A percentile compares a stretch with the other conserved stretches of the same genome.
Evolutionary conservation across 2,329 filamentous ascomycete genomes (phyloP).

Genomic region (Beauveria caledonica): DNA sequence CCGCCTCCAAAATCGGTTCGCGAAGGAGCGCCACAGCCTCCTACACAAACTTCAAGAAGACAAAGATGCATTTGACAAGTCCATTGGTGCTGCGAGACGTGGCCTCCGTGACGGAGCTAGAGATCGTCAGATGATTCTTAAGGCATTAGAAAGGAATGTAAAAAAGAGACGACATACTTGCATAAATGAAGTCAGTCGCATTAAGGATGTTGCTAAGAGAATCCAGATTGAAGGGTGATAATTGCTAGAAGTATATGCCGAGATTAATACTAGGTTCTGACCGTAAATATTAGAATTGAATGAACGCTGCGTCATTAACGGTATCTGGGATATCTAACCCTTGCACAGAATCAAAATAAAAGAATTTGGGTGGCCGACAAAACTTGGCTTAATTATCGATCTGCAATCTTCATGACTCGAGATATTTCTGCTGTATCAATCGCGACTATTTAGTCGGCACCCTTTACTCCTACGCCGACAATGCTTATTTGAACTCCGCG

Average conservation of each 20-base stretch:
- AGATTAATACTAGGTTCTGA: too few species aligned
- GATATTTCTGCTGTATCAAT: too few species aligned
- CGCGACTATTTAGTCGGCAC: neutral
- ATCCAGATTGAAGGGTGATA: neutral
- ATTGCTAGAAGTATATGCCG: neutral
- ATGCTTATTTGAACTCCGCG: neutral
- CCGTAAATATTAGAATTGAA: too few species aligned
- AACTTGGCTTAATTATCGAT: too few species aligned
- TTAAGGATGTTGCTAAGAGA: neutral
- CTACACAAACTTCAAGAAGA: neutral
- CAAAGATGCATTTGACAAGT: neutral
- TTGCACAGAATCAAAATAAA: too few species aligned
- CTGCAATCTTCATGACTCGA: neutral
- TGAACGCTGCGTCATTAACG: too few species aligned
- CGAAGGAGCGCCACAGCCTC: neutral
- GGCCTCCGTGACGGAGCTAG: neutral
- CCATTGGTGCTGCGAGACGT: neutral
- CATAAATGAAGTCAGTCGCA: neutral
- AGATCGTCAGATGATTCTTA: slow-evolving; percentile 1
- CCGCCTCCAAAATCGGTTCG: neutral
- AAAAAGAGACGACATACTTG: neutral
- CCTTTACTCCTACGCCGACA: neutral
- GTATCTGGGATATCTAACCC: too few species aligned
- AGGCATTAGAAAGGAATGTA: neutral
- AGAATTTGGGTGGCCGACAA: too few species aligned